Evolutionary conservation across 2,329 filamentous ascomycete species (phyloP).

Genomic region (Sclerotinia borealis): DNA sequence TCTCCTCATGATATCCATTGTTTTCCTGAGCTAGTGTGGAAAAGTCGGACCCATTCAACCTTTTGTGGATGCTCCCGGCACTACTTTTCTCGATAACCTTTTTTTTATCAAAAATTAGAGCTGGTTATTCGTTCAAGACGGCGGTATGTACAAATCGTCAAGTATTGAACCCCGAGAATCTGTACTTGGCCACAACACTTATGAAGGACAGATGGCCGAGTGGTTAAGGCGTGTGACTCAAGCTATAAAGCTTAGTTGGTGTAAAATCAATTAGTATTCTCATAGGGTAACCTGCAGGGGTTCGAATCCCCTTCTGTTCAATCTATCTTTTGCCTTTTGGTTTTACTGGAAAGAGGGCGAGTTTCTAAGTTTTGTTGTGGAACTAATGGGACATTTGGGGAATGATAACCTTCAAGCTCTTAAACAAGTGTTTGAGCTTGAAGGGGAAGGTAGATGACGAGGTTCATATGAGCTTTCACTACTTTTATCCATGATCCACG

Average conservation of each 20-base stretch:
- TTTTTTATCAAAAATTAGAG: neutral
- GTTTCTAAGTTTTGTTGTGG: no score
- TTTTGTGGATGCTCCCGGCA: neutral
- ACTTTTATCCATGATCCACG: no score
- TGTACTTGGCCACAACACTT: neutral
- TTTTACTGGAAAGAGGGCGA: no score
- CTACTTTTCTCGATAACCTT: no score
- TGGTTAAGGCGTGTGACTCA: conserved; percentile 15
- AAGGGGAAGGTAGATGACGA: neutral
- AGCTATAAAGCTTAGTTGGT: conserved; percentile 3
- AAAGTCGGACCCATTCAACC: neutral
- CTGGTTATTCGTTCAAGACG: neutral
- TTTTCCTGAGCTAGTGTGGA: neutral
- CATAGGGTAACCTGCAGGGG: conserved; percentile 12
- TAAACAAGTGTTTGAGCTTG: neutral
- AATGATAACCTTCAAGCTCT: neutral
- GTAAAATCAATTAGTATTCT: neutral
- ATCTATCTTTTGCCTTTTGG: neutral
- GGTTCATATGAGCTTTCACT: no score
- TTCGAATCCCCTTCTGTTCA: conserved; percentile 15
- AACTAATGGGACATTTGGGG: no score
- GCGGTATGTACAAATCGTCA: accelerated
- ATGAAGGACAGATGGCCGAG: neutral
- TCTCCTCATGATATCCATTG: neutral
- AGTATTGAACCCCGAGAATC: accelerated